Base-by-base conservation (phyloP, 2,329 filamentous ascomycete species). In the Apiospora phragmitis region DNA sequence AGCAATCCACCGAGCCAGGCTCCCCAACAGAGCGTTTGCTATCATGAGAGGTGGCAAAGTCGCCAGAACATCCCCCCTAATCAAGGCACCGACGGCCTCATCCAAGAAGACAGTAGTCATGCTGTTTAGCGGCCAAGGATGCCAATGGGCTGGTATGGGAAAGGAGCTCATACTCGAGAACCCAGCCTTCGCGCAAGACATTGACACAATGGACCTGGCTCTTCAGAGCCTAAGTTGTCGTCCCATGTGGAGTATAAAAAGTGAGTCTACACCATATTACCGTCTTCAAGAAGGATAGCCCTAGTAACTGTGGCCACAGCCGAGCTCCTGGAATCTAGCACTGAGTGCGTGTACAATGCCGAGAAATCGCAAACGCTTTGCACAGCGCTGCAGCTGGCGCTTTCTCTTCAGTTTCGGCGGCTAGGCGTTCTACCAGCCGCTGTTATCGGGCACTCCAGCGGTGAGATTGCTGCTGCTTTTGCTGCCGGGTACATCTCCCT, bases 401-500 rank as follows among this genome's bases (percentile, higher is more conserved):
- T 88, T 0, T 0, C 73, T 87, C 0, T 77, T 85, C 0, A 79
- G 85, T 16, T 73, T 83, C 0, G 77, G 86, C 35, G 3, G 45
- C 49, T 77, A 67, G 77, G 79, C 0, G 72, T 86, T 29, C 66
- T 55, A 1, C 80, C 82, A 0, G 41, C 73, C 7, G 79, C 77
- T 1, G 80, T 83, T 0, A 77, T 85, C 4, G 84, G 84, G 0
- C 84, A 86, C 70, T 84, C 81, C 0, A 79, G 76, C 1, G 84
- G 84, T 0, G 84, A 86, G 70, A 83, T 85, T 43, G 83, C 80
- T 0, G 84, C 83, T 0, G 83, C 84, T 0, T 85, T 85, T 66
- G 81, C 83, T n/a, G n/a, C n/a, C n/a, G n/a, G n/a, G n/a, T n/a
- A n/a, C n/a, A n/a, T n/a, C n/a, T n/a, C n/a, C n/a, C n/a, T n/a